phyloP scores from a whole-genome alignment of 805 yeast species.

The Zygosaccharomyces pseudorouxii region DNA sequence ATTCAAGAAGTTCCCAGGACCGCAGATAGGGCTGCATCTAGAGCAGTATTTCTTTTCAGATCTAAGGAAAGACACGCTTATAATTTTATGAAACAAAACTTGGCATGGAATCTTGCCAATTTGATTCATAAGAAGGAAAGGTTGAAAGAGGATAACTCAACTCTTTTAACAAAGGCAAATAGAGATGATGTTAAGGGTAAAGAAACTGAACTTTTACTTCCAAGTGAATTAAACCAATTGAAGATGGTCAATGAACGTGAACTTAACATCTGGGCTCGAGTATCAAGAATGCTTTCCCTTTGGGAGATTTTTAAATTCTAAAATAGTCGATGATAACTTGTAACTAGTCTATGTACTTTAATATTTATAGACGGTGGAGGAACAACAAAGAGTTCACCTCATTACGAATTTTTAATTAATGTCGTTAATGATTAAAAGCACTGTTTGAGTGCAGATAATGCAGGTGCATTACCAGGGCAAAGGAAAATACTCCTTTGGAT shows the following conservation, averaged over 20 bases:
- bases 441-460: conserved; percentile 27
- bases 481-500: conserved; percentile 66
- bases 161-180: conserved; percentile 71
- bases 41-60: conserved; percentile 80
- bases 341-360: conserved; percentile 1
- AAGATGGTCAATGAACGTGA: conserved; percentile 56
- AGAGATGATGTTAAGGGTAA: conserved; percentile 87
- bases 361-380: not conserved
- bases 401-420: not conserved
- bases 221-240: conserved; percentile 70
- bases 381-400: not conserved
- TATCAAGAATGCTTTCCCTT: conserved; percentile 50
- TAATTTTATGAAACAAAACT: conserved; percentile 43
- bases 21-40: conserved; percentile 83
- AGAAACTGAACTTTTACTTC: conserved; percentile 68
- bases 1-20: conserved; percentile 93
- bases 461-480: conserved; percentile 47
- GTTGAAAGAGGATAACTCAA: conserved; percentile 55
- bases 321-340: not conserved
- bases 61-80: conserved; percentile 53
- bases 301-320: conserved; percentile 50
- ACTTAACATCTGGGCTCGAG: conserved; percentile 48
- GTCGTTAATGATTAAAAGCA: conserved; percentile 25
- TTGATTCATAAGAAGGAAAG: conserved; percentile 50
- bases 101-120: conserved; percentile 44